Percentiles rank a stretch among this genome's conserved stretches.
Evolutionary conservation across 345 rosid genomes (phyloP).

Genomic region (Cardamine occulta): DNA sequence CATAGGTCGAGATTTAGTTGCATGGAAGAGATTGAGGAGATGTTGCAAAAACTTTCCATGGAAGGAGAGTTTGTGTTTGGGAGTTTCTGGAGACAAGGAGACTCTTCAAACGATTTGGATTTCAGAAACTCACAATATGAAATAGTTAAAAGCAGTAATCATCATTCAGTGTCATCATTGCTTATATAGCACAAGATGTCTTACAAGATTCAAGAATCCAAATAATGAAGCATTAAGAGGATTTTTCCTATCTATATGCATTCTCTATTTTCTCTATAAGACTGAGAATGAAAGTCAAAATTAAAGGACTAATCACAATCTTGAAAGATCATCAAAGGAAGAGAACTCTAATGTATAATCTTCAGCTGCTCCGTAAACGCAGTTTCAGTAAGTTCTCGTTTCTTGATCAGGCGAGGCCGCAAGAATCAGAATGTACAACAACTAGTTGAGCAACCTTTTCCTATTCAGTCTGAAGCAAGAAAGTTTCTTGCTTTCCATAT

Average conservation of each 20-base stretch:
- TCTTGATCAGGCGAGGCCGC: slow-evolving; percentile 19
- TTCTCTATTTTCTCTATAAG: slow-evolving; percentile 11
- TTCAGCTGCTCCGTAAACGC: slow-evolving; percentile 33
- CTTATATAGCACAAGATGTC: slow-evolving; percentile 34
- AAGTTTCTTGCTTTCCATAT: slow-evolving; percentile 25
- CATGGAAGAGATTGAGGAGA: slow-evolving; percentile 63
- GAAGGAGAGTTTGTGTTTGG: slow-evolving; percentile 87
- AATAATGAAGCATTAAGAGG: slow-evolving; percentile 21
- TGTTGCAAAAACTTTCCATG: slow-evolving; percentile 53
- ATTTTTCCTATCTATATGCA: slow-evolving; percentile 24
- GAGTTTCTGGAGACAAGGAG: slow-evolving; percentile 77
- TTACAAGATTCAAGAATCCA: slow-evolving; percentile 35
- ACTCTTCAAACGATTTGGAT: slow-evolving; percentile 28
- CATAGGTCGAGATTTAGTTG: slow-evolving; percentile 37
- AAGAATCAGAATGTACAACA: slow-evolving; percentile 42
- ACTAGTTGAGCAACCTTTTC: slow-evolving; percentile 22
- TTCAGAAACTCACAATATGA: slow-evolving; percentile 25
- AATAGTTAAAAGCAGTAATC: slow-evolving; percentile 21
- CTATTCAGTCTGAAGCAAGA: slow-evolving; percentile 24
- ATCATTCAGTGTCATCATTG: slow-evolving; percentile 33
- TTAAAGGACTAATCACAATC: slow-evolving; percentile 12
- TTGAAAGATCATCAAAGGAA: slow-evolving; percentile 30
- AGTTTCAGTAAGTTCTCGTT: not conserved
- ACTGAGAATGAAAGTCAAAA: slow-evolving; percentile 12
- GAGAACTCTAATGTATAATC: slow-evolving; percentile 27